phyloP scores from a whole-genome alignment of 441 rosid genomes.

The Gossypium gossypioides region DNA sequence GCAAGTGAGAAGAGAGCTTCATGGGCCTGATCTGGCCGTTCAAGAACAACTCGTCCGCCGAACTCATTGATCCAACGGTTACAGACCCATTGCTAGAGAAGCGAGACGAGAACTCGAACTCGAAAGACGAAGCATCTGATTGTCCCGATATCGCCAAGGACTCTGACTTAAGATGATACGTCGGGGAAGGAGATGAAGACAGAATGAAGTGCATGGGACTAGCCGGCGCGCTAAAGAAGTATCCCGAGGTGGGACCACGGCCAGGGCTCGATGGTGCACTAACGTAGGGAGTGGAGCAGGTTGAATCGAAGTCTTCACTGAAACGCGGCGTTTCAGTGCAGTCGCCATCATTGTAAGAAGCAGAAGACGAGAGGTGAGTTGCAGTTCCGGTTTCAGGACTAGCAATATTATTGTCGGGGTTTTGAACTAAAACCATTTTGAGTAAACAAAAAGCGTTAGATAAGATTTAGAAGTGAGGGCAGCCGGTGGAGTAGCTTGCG shows the following conservation, averaged over 20 bases:
- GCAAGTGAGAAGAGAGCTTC: constrained; percentile 37
- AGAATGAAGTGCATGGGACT: constrained; percentile 33
- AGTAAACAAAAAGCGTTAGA: neutral
- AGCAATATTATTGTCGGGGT: neutral
- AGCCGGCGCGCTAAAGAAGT: constrained; percentile 32
- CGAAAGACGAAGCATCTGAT: constrained; percentile 10
- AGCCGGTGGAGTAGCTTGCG: constrained; percentile 8
- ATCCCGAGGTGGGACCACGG: constrained; percentile 18
- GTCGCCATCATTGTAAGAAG: neutral
- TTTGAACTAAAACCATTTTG: constrained; percentile 13
- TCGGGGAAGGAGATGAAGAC: constrained; percentile 13
- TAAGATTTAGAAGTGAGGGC: neutral
- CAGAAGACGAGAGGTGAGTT: neutral
- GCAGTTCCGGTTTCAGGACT: neutral
- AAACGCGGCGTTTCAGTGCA: constrained; percentile 17
- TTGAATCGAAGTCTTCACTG: constrained; percentile 24
- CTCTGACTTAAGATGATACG: constrained; percentile 1
- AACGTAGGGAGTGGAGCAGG: constrained; percentile 32
- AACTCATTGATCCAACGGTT: constrained; percentile 25
- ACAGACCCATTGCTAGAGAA: constrained; percentile 16
- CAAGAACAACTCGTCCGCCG: constrained; percentile 36
- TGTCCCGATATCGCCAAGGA: constrained; percentile 11
- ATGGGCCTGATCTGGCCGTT: constrained; percentile 39
- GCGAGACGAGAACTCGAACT: constrained; percentile 29
- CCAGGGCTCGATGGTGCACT: constrained; percentile 35